phyloP scores from a whole-genome alignment of 78 protist genomes.

The Dictyostelium intermedium region DNA sequence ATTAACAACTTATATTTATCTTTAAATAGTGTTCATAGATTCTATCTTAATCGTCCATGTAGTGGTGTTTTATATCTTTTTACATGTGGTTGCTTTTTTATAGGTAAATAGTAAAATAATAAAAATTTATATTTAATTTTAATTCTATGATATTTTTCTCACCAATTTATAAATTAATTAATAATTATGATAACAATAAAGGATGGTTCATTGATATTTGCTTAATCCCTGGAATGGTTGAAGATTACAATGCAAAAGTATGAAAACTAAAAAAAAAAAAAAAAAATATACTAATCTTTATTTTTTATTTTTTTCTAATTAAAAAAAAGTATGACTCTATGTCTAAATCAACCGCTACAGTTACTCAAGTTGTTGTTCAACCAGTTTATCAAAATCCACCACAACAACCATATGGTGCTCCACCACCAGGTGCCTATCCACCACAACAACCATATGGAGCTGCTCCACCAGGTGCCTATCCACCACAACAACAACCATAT shows the following conservation, averaged over 20 bases:
- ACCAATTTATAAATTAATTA: no score
- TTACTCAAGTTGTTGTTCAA: neutral
- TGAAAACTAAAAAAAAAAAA: no score
- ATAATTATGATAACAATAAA: no score
- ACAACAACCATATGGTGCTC: neutral
- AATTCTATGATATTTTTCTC: no score
- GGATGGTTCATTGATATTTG: constrained; percentile 6
- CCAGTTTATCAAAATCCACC: neutral
- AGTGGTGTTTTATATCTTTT: constrained; percentile 26
- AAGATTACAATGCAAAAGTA: neutral
- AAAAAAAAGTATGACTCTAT: neutral
- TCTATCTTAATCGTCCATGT: constrained; percentile 29
- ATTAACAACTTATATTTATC: neutral
- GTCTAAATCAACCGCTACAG: neutral
- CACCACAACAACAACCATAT: neutral
- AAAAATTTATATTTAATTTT: neutral
- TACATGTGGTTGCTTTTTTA: constrained; percentile 22
- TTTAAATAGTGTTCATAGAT: constrained; percentile 28
- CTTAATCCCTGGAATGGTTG: constrained; percentile 38
- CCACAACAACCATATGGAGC: neutral
- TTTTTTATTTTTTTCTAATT: neutral
- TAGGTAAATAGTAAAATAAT: constrained; percentile 3
- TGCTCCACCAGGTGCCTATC: neutral
- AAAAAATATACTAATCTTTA: neutral
- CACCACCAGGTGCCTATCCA: neutral